These are phyloP conservation scores for Fusarium verticillioides DNA, from an alignment of 2,329 filamentous ascomycete genomes.

Conservation along the genomic window DNA sequence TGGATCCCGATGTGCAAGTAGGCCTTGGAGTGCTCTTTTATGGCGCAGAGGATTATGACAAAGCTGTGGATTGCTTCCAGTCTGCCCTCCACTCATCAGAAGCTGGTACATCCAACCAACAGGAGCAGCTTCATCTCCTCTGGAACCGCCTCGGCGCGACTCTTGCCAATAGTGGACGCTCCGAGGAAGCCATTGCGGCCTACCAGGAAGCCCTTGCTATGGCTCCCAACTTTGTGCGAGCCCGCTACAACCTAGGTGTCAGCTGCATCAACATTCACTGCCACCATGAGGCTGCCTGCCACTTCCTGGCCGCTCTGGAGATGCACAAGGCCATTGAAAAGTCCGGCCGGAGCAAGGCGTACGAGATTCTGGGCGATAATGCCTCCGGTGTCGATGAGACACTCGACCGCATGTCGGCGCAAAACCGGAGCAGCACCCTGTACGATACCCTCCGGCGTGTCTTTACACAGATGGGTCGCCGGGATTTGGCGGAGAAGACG, in stretches of 20 bases:
- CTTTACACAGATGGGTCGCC: slow-evolving; percentile 94
- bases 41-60: slow-evolving; percentile 96
- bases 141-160: slow-evolving; percentile 98
- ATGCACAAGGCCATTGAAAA: slow-evolving; percentile 97
- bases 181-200: slow-evolving; percentile 95
- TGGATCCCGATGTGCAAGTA: slow-evolving; percentile 98
- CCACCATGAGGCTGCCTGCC: slow-evolving; percentile 90
- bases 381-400: slow-evolving; percentile 70
- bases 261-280: slow-evolving; percentile 98
- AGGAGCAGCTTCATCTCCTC: slow-evolving; percentile 88
- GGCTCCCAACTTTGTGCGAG: slow-evolving; percentile 95
- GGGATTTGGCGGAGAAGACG: slow-evolving; percentile 89
- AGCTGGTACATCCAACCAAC: slow-evolving; percentile 83
- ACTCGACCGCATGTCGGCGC: slow-evolving; percentile 87
- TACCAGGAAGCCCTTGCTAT: slow-evolving; percentile 93
- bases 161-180: slow-evolving; percentile 91
- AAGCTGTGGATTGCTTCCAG: slow-evolving; percentile 98
- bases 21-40: slow-evolving; percentile 97
- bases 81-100: slow-evolving; percentile 89
- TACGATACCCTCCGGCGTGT: slow-evolving; percentile 94
- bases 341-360: slow-evolving; percentile 83
- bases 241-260: slow-evolving; percentile 95
- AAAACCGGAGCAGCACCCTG: slow-evolving; percentile 96
- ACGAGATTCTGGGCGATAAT: slow-evolving; percentile 78
- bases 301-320: slow-evolving; percentile 88